Percentiles rank a stretch among this genome's conserved stretches.
Evolutionary conservation across 1,284 basidiomycete species (phyloP).

Genomic region (Serendipita sp.): DNA sequence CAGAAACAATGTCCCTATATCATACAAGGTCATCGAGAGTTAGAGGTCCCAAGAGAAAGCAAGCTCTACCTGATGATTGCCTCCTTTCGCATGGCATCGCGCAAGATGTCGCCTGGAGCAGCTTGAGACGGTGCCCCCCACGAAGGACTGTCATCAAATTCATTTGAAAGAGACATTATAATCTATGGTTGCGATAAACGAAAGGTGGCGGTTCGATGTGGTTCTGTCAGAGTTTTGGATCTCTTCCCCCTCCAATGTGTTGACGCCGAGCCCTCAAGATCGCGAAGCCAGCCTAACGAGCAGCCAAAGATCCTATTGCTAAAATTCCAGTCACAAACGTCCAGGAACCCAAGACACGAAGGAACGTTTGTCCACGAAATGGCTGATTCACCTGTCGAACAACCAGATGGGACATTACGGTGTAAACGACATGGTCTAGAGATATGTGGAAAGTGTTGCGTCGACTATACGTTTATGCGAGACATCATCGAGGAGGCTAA

Average conservation of each 20-base stretch:
- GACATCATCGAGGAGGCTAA: background rate
- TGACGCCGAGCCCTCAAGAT: too few relatives aligned
- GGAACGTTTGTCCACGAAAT: too few relatives aligned
- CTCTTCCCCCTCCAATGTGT: too few relatives aligned
- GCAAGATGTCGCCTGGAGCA: conserved; percentile 44
- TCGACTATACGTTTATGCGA: background rate
- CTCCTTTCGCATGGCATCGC: conserved; percentile 60
- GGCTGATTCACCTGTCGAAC: background rate
- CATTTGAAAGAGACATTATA: conserved; percentile 25
- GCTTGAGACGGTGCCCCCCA: conserved; percentile 42
- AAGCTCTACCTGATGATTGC: conserved; percentile 37
- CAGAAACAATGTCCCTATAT: conserved; percentile 51
- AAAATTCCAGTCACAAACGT: too few relatives aligned
- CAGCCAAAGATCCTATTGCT: too few relatives aligned
- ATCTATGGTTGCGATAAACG: too few relatives aligned
- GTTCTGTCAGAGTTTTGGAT: too few relatives aligned
- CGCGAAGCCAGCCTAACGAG: too few relatives aligned
- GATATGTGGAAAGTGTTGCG: background rate
- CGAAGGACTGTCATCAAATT: conserved; percentile 40
- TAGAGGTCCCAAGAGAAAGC: background rate
- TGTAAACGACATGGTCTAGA: background rate
- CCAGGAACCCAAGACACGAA: too few relatives aligned
- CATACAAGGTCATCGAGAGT: background rate
- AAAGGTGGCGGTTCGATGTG: too few relatives aligned
- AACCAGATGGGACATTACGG: background rate